Base-by-base conservation (phyloP, 1,284 basidiomycete species). In the Cutaneotrichosporon mucoides region DNA sequence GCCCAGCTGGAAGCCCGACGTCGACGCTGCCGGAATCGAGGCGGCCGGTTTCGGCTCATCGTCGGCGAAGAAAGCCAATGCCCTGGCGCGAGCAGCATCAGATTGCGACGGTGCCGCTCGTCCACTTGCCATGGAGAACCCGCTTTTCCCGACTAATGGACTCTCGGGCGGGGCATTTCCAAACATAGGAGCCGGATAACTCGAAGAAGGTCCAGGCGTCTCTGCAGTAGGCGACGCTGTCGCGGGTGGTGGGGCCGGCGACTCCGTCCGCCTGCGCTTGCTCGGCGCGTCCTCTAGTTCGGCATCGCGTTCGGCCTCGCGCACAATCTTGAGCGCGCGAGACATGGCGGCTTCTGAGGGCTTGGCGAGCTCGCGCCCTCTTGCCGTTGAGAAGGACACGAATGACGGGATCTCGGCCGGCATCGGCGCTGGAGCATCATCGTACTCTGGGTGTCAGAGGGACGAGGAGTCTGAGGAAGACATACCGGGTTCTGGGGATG, bases 301-400 rank as follows among this genome's bases (percentile, higher is more conserved):
- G 2, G 64, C 57, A 9, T 66, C 62, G 2, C 43, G 35, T 42
- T 64, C 62, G 1, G 48, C 62, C 4, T 54, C 59, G n/a, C 48
- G 53, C 51, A 69, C 63, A 6, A 75, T 51, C 53, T 64, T 64
- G 6, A 56, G 59, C 2, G 69, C 72, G 49, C 61, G 64, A 1
- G 57, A 60, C 43, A 73, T 45, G 4, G 75, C 68, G 24, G 57
- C 61, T 6, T 48, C 63, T 0, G 70, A 70, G 3, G 73, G 75
- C 5, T 64, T 59, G 5, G 65, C 56, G 15, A 74, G 56, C 8
- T 43, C 45, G 12, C 61, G 66, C 1, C 70, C 68, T 51, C 62
- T 24, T 3, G 61, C 74, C 0, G 70, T 75, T 7, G 65, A 55
- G 58, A 76, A 77, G 0, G 68, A 67, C 9, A 67, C 62, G 16